Evolutionary conservation across 805 yeast genomes (phyloP).

Genomic region (Suhomyces prunicola): DNA sequence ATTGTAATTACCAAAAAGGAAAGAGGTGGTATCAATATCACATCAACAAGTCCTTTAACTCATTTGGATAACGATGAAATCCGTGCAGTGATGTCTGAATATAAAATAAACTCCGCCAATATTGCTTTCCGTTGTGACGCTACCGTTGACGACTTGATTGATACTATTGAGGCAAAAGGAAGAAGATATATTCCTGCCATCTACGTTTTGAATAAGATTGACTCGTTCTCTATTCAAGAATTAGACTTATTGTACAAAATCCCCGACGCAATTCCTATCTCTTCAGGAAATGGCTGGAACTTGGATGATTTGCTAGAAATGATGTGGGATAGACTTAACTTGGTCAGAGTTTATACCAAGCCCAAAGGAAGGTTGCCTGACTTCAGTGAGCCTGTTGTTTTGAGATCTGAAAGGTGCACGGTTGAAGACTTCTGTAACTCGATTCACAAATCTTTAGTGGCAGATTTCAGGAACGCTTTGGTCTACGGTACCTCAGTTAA

Average conservation of each 20-base stretch:
- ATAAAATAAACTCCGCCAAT: conserved; percentile 92
- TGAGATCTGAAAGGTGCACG: conserved; percentile 75
- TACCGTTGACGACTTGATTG: conserved; percentile 93
- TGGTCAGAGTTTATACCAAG: conserved; percentile 95
- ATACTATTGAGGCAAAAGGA: conserved; percentile 83
- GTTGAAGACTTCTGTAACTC: conserved; percentile 96
- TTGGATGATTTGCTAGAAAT: conserved; percentile 88
- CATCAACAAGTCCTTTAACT: conserved; percentile 89
- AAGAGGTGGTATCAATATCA: conserved; percentile 91
- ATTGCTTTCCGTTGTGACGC: conserved; percentile 97
- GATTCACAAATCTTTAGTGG: conserved; percentile 91
- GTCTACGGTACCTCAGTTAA: conserved; percentile 94
- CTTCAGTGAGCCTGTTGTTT: conserved; percentile 90
- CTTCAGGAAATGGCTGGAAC: conserved; percentile 96
- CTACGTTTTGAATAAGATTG: conserved; percentile 93
- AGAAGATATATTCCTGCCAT: conserved; percentile 95
- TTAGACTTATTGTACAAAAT: conserved; percentile 85
- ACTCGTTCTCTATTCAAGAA: conserved; percentile 90
- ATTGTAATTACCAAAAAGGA: conserved; percentile 90
- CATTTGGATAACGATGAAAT: conserved; percentile 91
- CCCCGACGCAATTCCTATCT: conserved; percentile 96
- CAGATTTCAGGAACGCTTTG: conserved; percentile 87
- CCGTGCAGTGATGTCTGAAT: conserved; percentile 93
- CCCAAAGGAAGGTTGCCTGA: conserved; percentile 96
- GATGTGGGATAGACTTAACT: conserved; percentile 91